phyloP scores from a whole-genome alignment of 306 rosid genomes.

The Rosa persica region DNA sequence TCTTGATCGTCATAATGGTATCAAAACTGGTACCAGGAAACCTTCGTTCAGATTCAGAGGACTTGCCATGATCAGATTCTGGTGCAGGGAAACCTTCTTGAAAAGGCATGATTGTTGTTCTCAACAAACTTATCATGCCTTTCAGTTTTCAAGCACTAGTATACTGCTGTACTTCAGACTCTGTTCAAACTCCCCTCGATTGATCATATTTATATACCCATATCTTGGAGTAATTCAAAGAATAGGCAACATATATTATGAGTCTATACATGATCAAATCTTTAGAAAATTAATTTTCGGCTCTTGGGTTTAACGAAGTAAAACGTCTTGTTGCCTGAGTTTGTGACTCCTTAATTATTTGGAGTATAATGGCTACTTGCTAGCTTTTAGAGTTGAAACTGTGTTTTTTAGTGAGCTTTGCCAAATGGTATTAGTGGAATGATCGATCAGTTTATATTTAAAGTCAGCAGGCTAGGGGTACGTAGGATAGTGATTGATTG shows the following conservation, averaged over 20 bases:
- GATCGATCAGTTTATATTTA: background rate
- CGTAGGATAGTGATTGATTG: background rate
- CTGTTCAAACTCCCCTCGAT: background rate
- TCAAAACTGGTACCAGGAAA: background rate
- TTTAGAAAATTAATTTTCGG: background rate
- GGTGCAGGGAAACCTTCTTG: background rate
- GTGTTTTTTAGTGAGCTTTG: background rate
- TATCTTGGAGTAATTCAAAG: background rate
- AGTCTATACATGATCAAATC: background rate
- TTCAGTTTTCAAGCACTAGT: background rate
- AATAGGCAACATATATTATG: background rate
- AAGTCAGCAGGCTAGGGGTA: background rate
- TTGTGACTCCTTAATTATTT: background rate
- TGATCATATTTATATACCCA: background rate
- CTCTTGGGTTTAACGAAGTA: background rate
- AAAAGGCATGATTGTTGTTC: slow-evolving; percentile 2
- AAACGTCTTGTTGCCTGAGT: background rate
- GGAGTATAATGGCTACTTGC: background rate
- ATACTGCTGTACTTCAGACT: background rate
- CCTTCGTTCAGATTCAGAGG: background rate
- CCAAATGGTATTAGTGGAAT: background rate
- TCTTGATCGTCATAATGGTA: background rate
- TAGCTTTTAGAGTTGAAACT: background rate
- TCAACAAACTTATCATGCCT: slow-evolving; percentile 13
- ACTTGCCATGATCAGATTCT: slow-evolving; percentile 3